phyloP scores from a whole-genome alignment of 2,329 filamentous ascomycete species.

The Moelleriella libera region DNA sequence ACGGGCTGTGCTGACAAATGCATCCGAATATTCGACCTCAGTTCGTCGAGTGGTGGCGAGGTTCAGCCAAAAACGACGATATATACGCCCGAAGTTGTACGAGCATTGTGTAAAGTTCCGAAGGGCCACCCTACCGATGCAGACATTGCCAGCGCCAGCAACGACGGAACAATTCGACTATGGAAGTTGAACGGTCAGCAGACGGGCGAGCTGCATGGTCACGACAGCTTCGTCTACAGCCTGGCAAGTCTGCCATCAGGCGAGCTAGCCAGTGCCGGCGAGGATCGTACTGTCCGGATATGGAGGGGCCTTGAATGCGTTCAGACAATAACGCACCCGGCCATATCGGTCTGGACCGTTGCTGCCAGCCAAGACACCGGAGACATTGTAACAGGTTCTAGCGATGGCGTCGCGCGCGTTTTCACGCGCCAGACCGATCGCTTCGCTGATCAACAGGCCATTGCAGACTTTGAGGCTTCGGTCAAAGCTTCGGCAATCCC shows the following conservation, averaged over 20 bases:
- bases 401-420: constrained; percentile 71
- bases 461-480: constrained; percentile 66
- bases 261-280: constrained; percentile 79
- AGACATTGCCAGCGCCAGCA: constrained; percentile 89
- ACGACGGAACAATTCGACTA: constrained; percentile 76
- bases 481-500: constrained; percentile 78
- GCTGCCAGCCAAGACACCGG: constrained; percentile 70
- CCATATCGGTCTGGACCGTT: constrained; percentile 91
- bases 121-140: constrained; percentile 64
- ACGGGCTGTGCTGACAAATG: constrained; percentile 87
- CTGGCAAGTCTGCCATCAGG: constrained; percentile 65
- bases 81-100: constrained; percentile 66
- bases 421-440: constrained; percentile 64
- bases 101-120: constrained; percentile 76
- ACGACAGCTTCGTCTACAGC: constrained; percentile 91
- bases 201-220: constrained; percentile 66
- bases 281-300: constrained; percentile 84
- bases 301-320: constrained; percentile 76
- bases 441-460: constrained; percentile 51
- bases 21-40: constrained; percentile 70
- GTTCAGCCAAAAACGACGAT: constrained; percentile 39
- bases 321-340: constrained; percentile 93
- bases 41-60: constrained; percentile 41
- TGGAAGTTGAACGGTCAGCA: constrained; percentile 73
- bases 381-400: constrained; percentile 88